Conservation (phyloP, 2,329 filamentous ascomycete genomes). For the Paraphoma chrysanthemicola region DNA sequence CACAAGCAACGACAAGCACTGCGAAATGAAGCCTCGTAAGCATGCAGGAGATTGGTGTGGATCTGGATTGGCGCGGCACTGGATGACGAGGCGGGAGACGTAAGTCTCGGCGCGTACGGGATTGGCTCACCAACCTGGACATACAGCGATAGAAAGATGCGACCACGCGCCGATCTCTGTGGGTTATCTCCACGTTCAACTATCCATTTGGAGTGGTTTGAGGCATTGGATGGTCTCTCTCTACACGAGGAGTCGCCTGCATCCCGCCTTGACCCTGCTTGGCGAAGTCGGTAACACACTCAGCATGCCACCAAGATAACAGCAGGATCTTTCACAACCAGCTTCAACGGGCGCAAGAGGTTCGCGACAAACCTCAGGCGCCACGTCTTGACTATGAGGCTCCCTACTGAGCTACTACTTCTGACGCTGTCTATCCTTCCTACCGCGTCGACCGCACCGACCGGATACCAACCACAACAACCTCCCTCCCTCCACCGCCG, state of each 20-base stretch:
- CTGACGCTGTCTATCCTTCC: not conserved
- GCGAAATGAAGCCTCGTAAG: constrained; percentile 2
- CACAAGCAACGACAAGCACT: constrained; percentile 2
- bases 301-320: not conserved
- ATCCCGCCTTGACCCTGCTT: too few relatives aligned
- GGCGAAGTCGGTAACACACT: too few relatives aligned
- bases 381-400: not conserved
- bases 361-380: not conserved
- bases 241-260: too few relatives aligned
- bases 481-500: constrained; percentile 3
- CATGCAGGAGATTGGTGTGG: not conserved
- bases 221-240: not conserved
- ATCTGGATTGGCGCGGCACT: not conserved
- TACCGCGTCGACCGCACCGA: not conserved
- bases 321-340: not conserved
- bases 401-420: constrained; percentile 7
- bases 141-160: not conserved
- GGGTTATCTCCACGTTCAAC: not conserved
- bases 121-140: not conserved
- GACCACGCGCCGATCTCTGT: not conserved
- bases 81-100: not conserved
- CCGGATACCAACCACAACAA: not conserved
- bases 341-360: not conserved
- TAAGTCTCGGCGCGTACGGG: not conserved
- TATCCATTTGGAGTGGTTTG: not conserved